These are phyloP conservation scores for Diaporthe sp. DNA, from an alignment of 2,329 filamentous ascomycete species.

Conservation along the genomic window DNA sequence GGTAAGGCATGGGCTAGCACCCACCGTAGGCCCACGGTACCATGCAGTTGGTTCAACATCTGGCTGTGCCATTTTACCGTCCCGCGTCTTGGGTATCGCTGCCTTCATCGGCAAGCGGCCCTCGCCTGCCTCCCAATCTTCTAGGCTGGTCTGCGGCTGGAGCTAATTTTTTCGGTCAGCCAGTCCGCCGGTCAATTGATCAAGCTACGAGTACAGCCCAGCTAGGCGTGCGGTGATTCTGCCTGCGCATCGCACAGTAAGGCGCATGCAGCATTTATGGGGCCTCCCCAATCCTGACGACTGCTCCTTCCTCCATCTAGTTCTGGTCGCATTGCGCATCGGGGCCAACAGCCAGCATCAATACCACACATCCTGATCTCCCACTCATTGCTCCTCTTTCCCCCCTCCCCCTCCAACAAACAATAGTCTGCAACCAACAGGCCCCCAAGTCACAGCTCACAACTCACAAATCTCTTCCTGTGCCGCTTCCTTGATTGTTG, in stretches of 20 bases:
- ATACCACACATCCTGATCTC: background rate
- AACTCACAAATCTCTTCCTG: background rate
- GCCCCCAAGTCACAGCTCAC: background rate
- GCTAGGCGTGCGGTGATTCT: background rate
- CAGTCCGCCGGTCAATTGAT: background rate
- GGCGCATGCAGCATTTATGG: constrained; percentile 9
- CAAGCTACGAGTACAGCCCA: background rate
- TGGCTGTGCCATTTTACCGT: background rate
- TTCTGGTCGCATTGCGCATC: constrained; percentile 1
- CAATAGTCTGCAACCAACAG: constrained; percentile 12
- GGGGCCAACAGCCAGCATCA: constrained; percentile 5
- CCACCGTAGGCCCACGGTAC: background rate
- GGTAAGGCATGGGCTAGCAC: background rate
- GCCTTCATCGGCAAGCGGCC: background rate
- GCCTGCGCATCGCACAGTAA: constrained; percentile 7
- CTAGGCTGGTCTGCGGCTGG: constrained; percentile 4
- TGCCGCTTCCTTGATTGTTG: constrained; percentile 3
- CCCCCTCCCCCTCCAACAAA: background rate
- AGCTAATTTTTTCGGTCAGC: background rate
- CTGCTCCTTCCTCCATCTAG: constrained; percentile 10
- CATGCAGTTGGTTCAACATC: constrained; percentile 15
- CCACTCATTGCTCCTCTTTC: background rate
- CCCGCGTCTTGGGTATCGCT: background rate
- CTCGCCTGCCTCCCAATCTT: background rate
- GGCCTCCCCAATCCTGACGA: constrained; percentile 3